A percentile compares a stretch with the other conserved stretches of the same genome.
Evolutionary conservation across 2,329 filamentous ascomycete species (phyloP).

Genomic region (Pseudocercospora fijiensis): DNA sequence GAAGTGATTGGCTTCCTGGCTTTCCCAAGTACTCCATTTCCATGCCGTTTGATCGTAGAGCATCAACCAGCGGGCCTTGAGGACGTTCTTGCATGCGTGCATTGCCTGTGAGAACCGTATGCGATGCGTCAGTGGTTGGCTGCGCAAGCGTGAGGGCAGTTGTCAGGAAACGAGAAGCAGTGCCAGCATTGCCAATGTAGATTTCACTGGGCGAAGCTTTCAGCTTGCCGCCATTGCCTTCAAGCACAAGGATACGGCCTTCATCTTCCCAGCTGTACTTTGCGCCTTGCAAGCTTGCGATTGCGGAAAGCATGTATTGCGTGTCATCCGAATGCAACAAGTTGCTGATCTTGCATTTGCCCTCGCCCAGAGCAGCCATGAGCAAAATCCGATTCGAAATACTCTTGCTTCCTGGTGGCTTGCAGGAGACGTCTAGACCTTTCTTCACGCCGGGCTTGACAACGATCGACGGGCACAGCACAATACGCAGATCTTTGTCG

Average conservation of each 20-base stretch:
- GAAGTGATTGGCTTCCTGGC: conserved; percentile 78
- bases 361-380: conserved; percentile 84
- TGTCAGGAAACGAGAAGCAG: conserved; percentile 90
- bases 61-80: conserved; percentile 89
- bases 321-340: conserved; percentile 95
- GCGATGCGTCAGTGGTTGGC: conserved; percentile 59
- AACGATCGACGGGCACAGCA: conserved; percentile 75
- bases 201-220: conserved; percentile 72
- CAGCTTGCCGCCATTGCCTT: conserved; percentile 84
- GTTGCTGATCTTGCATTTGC: conserved; percentile 85
- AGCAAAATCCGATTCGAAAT: conserved; percentile 94
- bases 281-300: conserved; percentile 78
- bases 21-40: conserved; percentile 81
- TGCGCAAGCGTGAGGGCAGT: conserved; percentile 83
- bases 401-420: conserved; percentile 93
- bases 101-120: conserved; percentile 87
- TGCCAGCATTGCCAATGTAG: conserved; percentile 95
- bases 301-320: conserved; percentile 94
- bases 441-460: conserved; percentile 71
- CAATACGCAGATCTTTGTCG: conserved; percentile 77
- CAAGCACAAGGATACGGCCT: conserved; percentile 84
- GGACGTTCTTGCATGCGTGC: conserved; percentile 93
- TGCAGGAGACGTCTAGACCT: conserved; percentile 69
- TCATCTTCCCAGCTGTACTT: conserved; percentile 92
- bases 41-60: conserved; percentile 83